Evolutionary conservation across 1,139 yeast species (phyloP).

Genomic region (Geotrichum klebahnii): DNA sequence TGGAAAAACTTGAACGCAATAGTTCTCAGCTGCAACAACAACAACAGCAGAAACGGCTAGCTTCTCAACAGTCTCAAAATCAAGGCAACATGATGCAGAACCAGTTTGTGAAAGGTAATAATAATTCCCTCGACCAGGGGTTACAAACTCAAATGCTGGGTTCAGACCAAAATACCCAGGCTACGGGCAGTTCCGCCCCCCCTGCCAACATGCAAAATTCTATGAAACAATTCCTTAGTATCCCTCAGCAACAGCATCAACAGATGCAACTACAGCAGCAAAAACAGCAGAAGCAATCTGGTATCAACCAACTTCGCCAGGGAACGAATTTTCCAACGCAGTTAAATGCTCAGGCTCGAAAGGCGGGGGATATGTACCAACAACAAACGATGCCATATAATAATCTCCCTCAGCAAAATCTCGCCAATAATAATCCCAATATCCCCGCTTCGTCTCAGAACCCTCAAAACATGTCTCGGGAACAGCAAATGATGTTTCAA

Average conservation of each 20-base stretch:
- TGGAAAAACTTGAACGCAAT: constrained; percentile 4
- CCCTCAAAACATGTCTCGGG: too few species aligned
- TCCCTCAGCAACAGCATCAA: constrained; percentile 7
- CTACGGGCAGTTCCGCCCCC: neutral
- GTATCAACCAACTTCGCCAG: too few species aligned
- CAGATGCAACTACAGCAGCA: neutral
- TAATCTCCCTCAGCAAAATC: too few species aligned
- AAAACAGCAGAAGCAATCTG: too few species aligned
- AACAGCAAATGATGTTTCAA: neutral
- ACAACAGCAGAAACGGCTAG: neutral
- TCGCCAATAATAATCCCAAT: too few species aligned
- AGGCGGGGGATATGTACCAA: too few species aligned
- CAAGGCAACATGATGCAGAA: neutral
- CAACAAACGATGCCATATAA: too few species aligned
- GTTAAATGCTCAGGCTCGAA: too few species aligned
- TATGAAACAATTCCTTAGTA: neutral
- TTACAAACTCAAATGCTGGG: neutral
- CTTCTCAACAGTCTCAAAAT: neutral
- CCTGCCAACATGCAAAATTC: neutral
- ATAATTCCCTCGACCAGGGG: neutral
- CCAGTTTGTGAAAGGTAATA: neutral
- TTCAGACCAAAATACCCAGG: neutral
- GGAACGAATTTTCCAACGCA: neutral
- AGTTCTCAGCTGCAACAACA: neutral
- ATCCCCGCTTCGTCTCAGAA: too few species aligned